A percentile compares a stretch with the other conserved stretches of the same genome.
Evolutionary conservation across 2,329 filamentous ascomycete species (phyloP).

Genomic region (Fusarium torulosum): DNA sequence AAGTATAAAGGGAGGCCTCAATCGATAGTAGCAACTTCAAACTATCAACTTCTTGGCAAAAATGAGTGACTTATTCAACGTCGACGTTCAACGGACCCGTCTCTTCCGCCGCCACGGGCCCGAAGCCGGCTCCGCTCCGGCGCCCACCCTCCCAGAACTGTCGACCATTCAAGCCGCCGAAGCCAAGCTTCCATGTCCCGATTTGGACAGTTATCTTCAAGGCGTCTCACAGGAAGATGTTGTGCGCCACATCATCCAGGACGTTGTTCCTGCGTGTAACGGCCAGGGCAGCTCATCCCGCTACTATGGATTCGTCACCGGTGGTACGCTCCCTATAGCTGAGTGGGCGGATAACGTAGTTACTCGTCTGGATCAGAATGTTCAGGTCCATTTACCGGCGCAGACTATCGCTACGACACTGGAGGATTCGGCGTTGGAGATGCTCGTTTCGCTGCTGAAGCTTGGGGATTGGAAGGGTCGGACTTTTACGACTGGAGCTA

Average conservation of each 20-base stretch:
- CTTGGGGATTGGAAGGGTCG: constrained; percentile 71
- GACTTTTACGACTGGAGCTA: constrained; percentile 72
- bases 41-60: background rate
- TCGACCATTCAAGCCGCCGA: constrained; percentile 54
- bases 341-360: constrained; percentile 88
- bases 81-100: constrained; percentile 43
- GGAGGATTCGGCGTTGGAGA: constrained; percentile 77
- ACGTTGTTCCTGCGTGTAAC: constrained; percentile 72
- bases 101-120: constrained; percentile 40
- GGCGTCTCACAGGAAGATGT: constrained; percentile 49
- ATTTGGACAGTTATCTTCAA: constrained; percentile 50
- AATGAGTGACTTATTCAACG: constrained; percentile 48
- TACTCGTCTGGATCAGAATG: constrained; percentile 83
- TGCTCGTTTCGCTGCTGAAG: constrained; percentile 76
- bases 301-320: constrained; percentile 93
- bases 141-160: constrained; percentile 56
- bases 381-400: constrained; percentile 81
- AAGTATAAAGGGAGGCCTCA: background rate
- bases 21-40: background rate
- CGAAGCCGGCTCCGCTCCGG: constrained; percentile 26
- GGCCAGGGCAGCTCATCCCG: constrained; percentile 72
- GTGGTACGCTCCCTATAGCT: constrained; percentile 82
- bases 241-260: constrained; percentile 58
- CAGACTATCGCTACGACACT: constrained; percentile 82
- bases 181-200: constrained; percentile 55